phyloP scores from a whole-genome alignment of 805 yeast genomes.

The Maudiozyma bulderi region DNA sequence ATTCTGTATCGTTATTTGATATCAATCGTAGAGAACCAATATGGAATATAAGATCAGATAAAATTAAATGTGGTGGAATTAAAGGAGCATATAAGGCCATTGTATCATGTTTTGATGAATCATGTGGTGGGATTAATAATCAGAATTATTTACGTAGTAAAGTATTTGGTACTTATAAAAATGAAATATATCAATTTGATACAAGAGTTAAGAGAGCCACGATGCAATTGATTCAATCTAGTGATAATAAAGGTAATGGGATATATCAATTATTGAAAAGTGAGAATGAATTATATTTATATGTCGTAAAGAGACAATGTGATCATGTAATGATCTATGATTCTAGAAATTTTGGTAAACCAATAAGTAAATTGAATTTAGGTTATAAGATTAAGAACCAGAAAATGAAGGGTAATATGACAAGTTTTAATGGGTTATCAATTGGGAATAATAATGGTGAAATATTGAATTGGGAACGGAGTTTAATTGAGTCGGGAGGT shows the following conservation, averaged over 20 bases:
- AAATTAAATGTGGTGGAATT: constrained; percentile 2
- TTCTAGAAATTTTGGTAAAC: constrained; percentile 14
- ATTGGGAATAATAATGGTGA: constrained; percentile 19
- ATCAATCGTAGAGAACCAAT: constrained; percentile 20
- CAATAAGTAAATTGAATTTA: constrained; percentile 11
- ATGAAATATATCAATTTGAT: constrained; percentile 23
- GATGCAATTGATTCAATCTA: not conserved
- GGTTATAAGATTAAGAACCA: constrained; percentile 18
- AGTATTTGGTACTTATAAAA: constrained; percentile 24
- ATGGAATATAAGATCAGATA: constrained; percentile 6
- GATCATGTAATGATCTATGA: constrained; percentile 29
- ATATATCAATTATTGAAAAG: constrained; percentile 30
- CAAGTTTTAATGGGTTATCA: constrained; percentile 13
- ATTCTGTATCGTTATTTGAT: constrained; percentile 26
- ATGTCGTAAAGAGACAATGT: constrained; percentile 26
- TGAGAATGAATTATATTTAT: constrained; percentile 30
- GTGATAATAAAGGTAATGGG: constrained; percentile 22
- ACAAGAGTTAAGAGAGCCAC: constrained; percentile 4
- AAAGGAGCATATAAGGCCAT: constrained; percentile 14
- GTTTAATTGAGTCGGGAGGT: constrained; percentile 24
- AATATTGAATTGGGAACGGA: constrained; percentile 18
- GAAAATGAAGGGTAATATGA: constrained; percentile 18
- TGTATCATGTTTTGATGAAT: constrained; percentile 23
- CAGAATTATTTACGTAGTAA: not conserved
- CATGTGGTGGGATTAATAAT: not conserved